Conservation (phyloP, 805 yeast genomes). For the Candida manassasensis region DNA sequence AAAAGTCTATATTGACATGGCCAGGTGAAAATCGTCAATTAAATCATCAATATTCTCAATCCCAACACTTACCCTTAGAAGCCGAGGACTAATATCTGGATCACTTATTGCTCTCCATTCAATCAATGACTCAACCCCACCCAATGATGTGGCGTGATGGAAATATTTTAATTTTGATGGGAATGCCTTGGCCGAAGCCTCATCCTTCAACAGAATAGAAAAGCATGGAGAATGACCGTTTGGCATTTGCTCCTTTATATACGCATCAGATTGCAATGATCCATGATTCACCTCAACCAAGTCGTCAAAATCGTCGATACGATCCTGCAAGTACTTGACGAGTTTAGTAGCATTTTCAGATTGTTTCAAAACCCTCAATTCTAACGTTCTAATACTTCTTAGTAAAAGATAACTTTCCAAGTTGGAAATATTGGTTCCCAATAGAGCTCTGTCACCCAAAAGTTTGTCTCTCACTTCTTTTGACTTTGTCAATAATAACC, state of each 20-base stretch:
- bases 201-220: slow-evolving; percentile 49
- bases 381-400: slow-evolving; percentile 78
- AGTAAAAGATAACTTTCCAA: slow-evolving; percentile 70
- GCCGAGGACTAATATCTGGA: slow-evolving; percentile 45
- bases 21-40: slow-evolving; percentile 66
- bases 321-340: slow-evolving; percentile 54
- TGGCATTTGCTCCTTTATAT: slow-evolving; percentile 59
- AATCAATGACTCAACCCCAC: slow-evolving; percentile 85
- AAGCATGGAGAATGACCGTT: slow-evolving; percentile 72
- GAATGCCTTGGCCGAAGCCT: slow-evolving; percentile 53
- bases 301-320: slow-evolving; percentile 42
- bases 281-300: slow-evolving; percentile 62
- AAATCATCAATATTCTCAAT: slow-evolving; percentile 74
- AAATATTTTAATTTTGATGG: slow-evolving; percentile 66
- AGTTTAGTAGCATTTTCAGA: slow-evolving; percentile 56
- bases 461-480: slow-evolving; percentile 41
- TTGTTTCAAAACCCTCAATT: slow-evolving; percentile 66
- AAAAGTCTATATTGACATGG: too few species aligned
- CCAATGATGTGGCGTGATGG: slow-evolving; percentile 89
- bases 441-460: slow-evolving; percentile 55
- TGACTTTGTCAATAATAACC: slow-evolving; percentile 67
- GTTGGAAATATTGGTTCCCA: slow-evolving; percentile 79
- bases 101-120: slow-evolving; percentile 83
- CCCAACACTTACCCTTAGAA: slow-evolving; percentile 77
- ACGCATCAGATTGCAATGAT: slow-evolving; percentile 68